Evolutionary conservation across 176 grass and related monocot genomes (phyloP), one percentile per base, ranked within the genome.

Genomic region (Chrysopogon serrulatus): DNA sequence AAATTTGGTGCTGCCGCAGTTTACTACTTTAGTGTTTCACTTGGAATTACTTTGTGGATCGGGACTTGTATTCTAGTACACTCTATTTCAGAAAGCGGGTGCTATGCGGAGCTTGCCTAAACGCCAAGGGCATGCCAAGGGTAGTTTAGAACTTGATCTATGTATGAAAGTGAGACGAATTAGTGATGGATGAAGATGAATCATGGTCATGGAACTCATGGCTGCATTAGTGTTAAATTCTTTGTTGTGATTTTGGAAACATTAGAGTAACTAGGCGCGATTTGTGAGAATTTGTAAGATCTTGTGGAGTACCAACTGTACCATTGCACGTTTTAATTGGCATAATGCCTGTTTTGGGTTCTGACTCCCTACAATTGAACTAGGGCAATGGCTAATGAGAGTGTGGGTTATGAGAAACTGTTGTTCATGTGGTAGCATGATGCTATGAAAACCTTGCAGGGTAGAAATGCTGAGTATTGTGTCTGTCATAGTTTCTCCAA

Each of bases 381-480:
- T 43, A 8, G 4, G 59, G 24, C n/a, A 68, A 44, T 8, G 19
- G 10, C 12, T 19, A 57, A 6, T 23, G 37, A 47, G 37, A 23
- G 10, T 32, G 18, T 62, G 12, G 19, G 5, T 4, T 34, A 32
- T 33, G 19, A 4, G 49, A 59, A 44, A 19, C 3, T 10, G 2
- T 44, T 47, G 19, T 62, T 24, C n/a, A 19, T 74, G 8, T 36
- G 16, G 21, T 44, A 37, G 24, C 31, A 75, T 39, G 21, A 37
- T 12, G 32, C 17, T 12, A 4, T 6, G n/a, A 30, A 45, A 62
- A 48, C 75, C 68, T 62, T 71, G 28, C 15, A 71, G 47, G 27
- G 26, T 78, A 65, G 6, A 43, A 85, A 63, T 45, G 77, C 85
- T 47, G 45, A 79, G 36, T n/a, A 8, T 78, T 42, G 3, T 68